Evolutionary conservation across 1,139 yeast species (phyloP), one percentile per base, ranked within the genome.

Genomic region (Pichia sp.): DNA sequence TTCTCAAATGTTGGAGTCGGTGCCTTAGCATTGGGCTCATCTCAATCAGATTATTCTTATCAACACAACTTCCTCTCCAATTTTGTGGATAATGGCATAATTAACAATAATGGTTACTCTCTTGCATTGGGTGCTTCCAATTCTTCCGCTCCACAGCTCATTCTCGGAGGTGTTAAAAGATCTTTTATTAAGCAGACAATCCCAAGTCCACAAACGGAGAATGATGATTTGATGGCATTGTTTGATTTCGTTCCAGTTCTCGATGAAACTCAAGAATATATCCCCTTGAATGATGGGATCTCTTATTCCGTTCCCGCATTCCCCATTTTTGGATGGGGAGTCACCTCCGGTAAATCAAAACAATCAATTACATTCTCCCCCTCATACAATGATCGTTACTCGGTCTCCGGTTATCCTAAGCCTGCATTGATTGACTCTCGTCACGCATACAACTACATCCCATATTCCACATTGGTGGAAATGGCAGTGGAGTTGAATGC

Each of bases 401-500:
- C 27, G 6, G 25, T 45, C 6, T 48, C 51, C 2, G 27, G 32
- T 15, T 56, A 54, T 25, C 55, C 66, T 3, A 55, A 69, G 16
- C 82, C 91, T 0, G 81, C 79, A 0, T 41, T 82, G 10, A 53
- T 84, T 20, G 91, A 83, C 51, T 62, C 84, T 3, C 62, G 85
- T 40, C 62, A 69, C 23, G 46, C 60, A n/a, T 68, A 62, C 51
- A 67, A 69, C 21, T 72, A 65, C 49, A 56, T 84, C 32, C 94
- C 94, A 0, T 60, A 72, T 34, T 67, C 70, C 30, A 55, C 74
- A 3, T 62, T 84, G 33, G 68, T 83, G 33, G 74, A 74, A 48
- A 58, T 85, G 28, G 91, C 94, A 0, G 64, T 81, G 15, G 94
- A 84, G 59, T 63, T 81, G 18, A 79, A 80, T 49, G 94, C 94